Conservation (phyloP, 1,284 basidiomycete genomes). For the Ustilago trichophora region DNA sequence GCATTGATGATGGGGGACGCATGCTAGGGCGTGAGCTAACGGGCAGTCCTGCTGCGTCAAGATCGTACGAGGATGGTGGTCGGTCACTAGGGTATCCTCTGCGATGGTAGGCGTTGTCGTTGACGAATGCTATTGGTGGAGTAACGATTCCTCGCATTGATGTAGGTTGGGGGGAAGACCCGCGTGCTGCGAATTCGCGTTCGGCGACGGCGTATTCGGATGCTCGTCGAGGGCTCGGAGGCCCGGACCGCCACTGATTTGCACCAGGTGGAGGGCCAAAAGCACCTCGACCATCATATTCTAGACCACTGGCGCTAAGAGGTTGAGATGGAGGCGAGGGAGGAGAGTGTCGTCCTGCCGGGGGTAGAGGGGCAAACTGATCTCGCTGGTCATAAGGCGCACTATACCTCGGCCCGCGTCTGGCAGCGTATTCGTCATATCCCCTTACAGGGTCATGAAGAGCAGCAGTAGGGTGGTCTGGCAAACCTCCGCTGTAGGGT, state of each 20-base stretch:
- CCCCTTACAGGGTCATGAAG: not conserved
- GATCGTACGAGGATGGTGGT: constrained; percentile 3
- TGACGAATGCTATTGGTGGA: constrained; percentile 12
- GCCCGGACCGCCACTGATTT: constrained; percentile 14
- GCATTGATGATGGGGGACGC: not conserved
- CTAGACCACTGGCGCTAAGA: no score
- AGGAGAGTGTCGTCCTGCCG: not conserved
- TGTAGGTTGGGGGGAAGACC: constrained; percentile 3
- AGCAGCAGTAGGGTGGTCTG: constrained; percentile 1
- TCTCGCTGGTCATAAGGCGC: constrained; percentile 17
- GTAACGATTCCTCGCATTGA: constrained; percentile 2
- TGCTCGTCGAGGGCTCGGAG: constrained; percentile 14
- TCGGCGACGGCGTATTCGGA: constrained; percentile 3
- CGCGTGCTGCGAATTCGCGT: constrained; percentile 2
- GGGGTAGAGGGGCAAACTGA: no score
- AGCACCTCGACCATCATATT: constrained; percentile 1
- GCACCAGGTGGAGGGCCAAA: constrained; percentile 2
- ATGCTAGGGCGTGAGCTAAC: no score
- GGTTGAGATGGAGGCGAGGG: constrained; percentile 13
- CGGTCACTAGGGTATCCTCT: not conserved
- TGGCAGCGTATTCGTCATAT: constrained; percentile 12
- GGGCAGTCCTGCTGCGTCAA: constrained; percentile 1
- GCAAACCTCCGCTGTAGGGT: constrained; percentile 8
- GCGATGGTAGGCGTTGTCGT: constrained; percentile 2
- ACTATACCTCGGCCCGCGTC: constrained; percentile 7